A percentile compares a stretch with the other conserved stretches of the same genome.
These are phyloP conservation scores for Neonectria neomacrospora DNA, from an alignment of 2,329 filamentous ascomycete species.

Conservation along the genomic window DNA sequence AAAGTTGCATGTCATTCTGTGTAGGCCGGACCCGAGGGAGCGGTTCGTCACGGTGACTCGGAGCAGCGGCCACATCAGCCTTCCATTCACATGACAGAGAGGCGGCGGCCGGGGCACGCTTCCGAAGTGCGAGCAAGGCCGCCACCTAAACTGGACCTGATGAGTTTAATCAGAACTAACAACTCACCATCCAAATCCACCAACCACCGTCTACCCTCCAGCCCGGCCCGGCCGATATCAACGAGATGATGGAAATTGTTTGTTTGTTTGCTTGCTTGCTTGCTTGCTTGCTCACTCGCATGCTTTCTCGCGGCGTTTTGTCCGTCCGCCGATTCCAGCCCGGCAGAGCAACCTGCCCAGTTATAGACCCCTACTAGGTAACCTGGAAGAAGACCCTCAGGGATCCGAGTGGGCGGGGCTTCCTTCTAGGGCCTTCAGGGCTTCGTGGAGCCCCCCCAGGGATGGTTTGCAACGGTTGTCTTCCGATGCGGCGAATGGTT, in stretches of 20 bases:
- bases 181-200: background rate
- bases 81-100: background rate
- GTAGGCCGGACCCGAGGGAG: background rate
- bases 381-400: background rate
- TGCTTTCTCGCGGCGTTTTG: background rate
- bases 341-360: background rate
- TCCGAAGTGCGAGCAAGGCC: slow-evolving; percentile 1
- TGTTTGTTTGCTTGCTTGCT: background rate
- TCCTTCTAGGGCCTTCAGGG: background rate
- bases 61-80: background rate
- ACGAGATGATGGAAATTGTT: background rate
- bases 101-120: slow-evolving; percentile 13
- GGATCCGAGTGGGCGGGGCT: background rate
- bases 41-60: background rate
- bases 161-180: background rate
- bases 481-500: background rate
- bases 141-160: background rate
- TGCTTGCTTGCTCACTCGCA: background rate
- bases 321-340: background rate
- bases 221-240: background rate
- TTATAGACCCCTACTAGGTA: background rate
- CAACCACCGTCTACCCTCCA: background rate
- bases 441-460: background rate
- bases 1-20: background rate
- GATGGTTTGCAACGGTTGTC: background rate